Base-by-base conservation (phyloP, 768 basidiomycete genomes). In the Amanita fuliginea region DNA sequence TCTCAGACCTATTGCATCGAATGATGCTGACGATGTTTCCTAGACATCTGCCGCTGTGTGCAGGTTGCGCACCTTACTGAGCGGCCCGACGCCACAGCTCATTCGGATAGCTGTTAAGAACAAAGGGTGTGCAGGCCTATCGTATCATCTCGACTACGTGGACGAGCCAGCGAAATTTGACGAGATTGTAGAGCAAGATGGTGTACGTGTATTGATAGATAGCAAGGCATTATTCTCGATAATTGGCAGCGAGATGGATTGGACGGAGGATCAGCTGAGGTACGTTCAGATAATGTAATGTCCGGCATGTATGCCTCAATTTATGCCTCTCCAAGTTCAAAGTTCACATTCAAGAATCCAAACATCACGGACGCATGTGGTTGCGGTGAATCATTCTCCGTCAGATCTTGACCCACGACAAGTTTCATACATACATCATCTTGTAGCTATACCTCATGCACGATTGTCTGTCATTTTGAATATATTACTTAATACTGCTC, bases 201-300 rank as follows among this genome's bases (percentile, higher is more conserved):
- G 87, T 1, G 90, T 96, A 21, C 78, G 74, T 55, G 95, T 99
- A 40, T 71, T 98, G 54, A 92, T 98, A 62, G 96, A 99, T 69
- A 86, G 83, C 62, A 97, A 94, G 65, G 96, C 96, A 21, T 67
- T 99, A 55, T 98, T 99, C 63, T 92, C 88, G 51, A 96, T 99
- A 57, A 96, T 99, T 53, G 96, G 96, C 44, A 95, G 91, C 64
- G 88, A 89, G 74, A 99, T 99, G 96, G 92, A 95, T 62, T 99
- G 96, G 96, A 76, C 81, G 52, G 96, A 98, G 69, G 92, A 95
- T 63, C 66, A 80, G 28, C 68, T 99, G 37, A 94, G 91, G 86
- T 87, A 52, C 47, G 82, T 69, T 8, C 35, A 18, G 6, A 39
- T 28, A 35, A 32, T 28, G 4, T n/a, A 32, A 16, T 14, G 42